These are phyloP conservation scores for Trapa incisa DNA, from an alignment of 345 rosid species.

Conservation along the genomic window DNA sequence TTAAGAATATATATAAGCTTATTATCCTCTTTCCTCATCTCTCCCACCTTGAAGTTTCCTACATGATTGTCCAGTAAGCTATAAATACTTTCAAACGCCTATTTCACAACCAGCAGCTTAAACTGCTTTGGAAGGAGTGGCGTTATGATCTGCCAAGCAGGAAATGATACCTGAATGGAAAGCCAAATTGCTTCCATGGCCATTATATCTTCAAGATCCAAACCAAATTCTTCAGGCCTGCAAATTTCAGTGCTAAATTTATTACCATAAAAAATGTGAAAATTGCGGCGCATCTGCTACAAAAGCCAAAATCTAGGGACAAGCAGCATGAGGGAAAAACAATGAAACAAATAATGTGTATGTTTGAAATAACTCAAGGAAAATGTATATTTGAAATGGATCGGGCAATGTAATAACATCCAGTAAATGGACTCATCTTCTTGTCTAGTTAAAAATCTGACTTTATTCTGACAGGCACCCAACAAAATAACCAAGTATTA, in stretches of 20 bases:
- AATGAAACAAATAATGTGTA: not conserved
- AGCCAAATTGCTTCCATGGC: conserved; percentile 95
- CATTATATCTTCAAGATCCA: conserved; percentile 96
- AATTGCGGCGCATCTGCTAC: not conserved
- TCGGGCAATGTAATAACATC: not conserved
- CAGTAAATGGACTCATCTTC: not conserved
- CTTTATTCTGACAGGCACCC: not conserved
- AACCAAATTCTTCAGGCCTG: conserved; percentile 82
- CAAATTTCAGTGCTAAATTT: not conserved
- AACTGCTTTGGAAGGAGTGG: not conserved
- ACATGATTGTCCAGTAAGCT: too few relatives aligned
- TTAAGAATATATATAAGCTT: too few relatives aligned
- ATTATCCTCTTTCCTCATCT: too few relatives aligned
- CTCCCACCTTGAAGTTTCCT: too few relatives aligned
- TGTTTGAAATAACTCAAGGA: not conserved
- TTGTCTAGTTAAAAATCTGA: not conserved
- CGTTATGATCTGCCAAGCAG: not conserved
- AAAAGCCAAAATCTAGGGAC: not conserved
- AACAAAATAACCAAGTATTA: not conserved
- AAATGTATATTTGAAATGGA: not conserved
- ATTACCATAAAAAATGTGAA: not conserved
- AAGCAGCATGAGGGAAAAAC: not conserved
- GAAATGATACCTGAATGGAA: conserved; percentile 62
- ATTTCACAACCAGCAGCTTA: not conserved
- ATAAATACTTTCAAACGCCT: not conserved